Percentiles rank a stretch among this genome's conserved stretches.
These are phyloP conservation scores for Takashimella tepidaria DNA, from an alignment of 1,284 basidiomycete species.

Conservation along the genomic window DNA sequence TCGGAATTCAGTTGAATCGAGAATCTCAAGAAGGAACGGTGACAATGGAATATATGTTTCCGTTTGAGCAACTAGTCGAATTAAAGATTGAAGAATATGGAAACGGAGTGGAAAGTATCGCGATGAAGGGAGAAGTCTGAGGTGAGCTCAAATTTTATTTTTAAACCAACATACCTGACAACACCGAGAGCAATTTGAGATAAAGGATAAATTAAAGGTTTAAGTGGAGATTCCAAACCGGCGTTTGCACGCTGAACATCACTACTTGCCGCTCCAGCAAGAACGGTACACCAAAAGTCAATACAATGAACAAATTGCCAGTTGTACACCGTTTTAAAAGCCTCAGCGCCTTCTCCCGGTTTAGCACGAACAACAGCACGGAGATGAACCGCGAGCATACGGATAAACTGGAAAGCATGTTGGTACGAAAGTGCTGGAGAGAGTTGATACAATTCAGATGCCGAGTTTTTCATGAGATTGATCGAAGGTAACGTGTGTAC, in stretches of 20 bases:
- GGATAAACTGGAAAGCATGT: slow-evolving; percentile 93
- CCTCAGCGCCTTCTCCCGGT: slow-evolving; percentile 57
- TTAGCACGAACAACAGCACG: slow-evolving; percentile 54
- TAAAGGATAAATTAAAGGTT: slow-evolving; percentile 87
- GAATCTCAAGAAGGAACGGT: slow-evolving; percentile 77
- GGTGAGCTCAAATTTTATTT: slow-evolving; percentile 11
- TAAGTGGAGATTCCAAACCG: slow-evolving; percentile 68
- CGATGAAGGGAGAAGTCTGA: slow-evolving; percentile 72
- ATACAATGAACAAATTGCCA: slow-evolving; percentile 97
- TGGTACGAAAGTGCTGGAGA: slow-evolving; percentile 63
- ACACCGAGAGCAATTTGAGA: slow-evolving; percentile 91
- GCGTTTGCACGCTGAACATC: slow-evolving; percentile 54
- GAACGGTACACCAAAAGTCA: slow-evolving; percentile 92
- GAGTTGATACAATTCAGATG: slow-evolving; percentile 82
- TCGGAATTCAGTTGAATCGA: slow-evolving; percentile 70
- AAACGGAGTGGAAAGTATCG: slow-evolving; percentile 77
- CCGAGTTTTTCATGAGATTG: slow-evolving; percentile 97
- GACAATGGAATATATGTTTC: slow-evolving; percentile 83
- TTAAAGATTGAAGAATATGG: slow-evolving; percentile 65
- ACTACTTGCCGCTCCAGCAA: slow-evolving; percentile 70
- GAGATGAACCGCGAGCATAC: slow-evolving; percentile 90
- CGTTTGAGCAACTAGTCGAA: slow-evolving; percentile 70
- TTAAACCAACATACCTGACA: slow-evolving; percentile 61
- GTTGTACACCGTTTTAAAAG: slow-evolving; percentile 90
- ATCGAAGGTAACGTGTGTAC: slow-evolving; percentile 86